Evolutionary conservation across 805 yeast genomes (phyloP), one percentile per base, ranked within the genome.

Genomic region (Blastobotrys attinorum): DNA sequence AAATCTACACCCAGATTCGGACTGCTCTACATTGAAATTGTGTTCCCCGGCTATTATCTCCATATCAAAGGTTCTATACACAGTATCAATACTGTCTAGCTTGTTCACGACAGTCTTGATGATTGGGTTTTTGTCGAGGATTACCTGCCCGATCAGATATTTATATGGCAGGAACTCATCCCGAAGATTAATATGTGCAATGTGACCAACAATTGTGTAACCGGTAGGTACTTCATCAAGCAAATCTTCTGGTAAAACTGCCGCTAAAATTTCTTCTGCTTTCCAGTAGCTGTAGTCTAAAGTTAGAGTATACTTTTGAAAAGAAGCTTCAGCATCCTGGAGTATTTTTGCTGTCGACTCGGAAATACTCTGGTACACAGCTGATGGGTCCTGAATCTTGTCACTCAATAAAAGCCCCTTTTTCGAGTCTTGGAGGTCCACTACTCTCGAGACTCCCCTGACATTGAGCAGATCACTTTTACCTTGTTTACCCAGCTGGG

Each of bases 41-140:
- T 75, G 71, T 18, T 49, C 56, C 5, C 98, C 97, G 0, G 97
- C 98, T 42, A 92, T 70, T 0, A 94, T 80, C 49, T 89, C 86
- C 97, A 92, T 90, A 18, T 79, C 79, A 65, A 92, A 92, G 0
- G 97, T 92, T 50, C 99, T 74, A 63, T 82, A 92, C 49, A 81
- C 77, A 2, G 95, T 82, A 40, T 83, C 94, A 42, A 92, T 92
- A 1, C 87, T 70, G 55, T 88, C 90, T 5, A 85, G 72, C 61
- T 92, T 92, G 62, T 89, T 92, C 8, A 92, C 98, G 7, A 92
- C 97, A 0, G 97, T 89, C 44, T 73, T 75, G 18, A 92, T 73
- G 44, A 79, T 75, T 3, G 86, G 74, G 63, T 85, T 88, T 58
- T 92, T 92, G 64, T 90, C 97, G 44, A 92, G 63, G 21, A 90